Conservation (phyloP, 2,329 filamentous ascomycete genomes). For the Fusarium hostae region DNA sequence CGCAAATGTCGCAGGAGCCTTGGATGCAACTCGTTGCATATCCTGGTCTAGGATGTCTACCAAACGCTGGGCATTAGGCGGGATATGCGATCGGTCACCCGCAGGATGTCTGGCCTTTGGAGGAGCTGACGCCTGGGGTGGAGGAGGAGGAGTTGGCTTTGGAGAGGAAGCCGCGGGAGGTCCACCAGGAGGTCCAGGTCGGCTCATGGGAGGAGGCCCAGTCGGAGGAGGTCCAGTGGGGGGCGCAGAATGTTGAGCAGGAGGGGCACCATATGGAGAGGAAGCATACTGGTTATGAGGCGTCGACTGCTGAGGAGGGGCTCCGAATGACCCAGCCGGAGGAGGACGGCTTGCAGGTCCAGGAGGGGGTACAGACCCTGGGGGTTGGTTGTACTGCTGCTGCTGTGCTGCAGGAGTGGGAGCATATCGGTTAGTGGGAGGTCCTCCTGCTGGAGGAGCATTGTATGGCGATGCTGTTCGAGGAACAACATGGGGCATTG, state of each 20-base stretch:
- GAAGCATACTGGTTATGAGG: slow-evolving; percentile 70
- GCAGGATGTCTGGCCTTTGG: slow-evolving; percentile 77
- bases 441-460: slow-evolving; percentile 74
- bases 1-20: slow-evolving; percentile 87
- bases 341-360: slow-evolving; percentile 58
- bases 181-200: slow-evolving; percentile 48
- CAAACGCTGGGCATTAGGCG: slow-evolving; percentile 77
- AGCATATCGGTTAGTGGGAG: slow-evolving; percentile 81
- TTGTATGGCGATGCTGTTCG: slow-evolving; percentile 89
- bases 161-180: slow-evolving; percentile 46
- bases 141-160: slow-evolving; percentile 57
- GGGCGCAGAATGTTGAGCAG: slow-evolving; percentile 53
- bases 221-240: slow-evolving; percentile 54
- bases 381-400: slow-evolving; percentile 58
- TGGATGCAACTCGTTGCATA: slow-evolving; percentile 87
- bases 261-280: slow-evolving; percentile 57
- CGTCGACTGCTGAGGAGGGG: slow-evolving; percentile 59
- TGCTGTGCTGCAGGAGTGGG: slow-evolving; percentile 70
- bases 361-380: slow-evolving; percentile 53
- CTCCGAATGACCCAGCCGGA: slow-evolving; percentile 55
- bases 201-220: slow-evolving; percentile 48
- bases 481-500: slow-evolving; percentile 68
- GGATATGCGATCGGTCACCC: slow-evolving; percentile 92
- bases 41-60: slow-evolving; percentile 85
- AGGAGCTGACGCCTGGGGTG: slow-evolving; percentile 58